Percentiles rank a stretch among this genome's conserved stretches.
phyloP scores from a whole-genome alignment of 2,329 filamentous ascomycete species.

The Dactylellina parvicollis region DNA sequence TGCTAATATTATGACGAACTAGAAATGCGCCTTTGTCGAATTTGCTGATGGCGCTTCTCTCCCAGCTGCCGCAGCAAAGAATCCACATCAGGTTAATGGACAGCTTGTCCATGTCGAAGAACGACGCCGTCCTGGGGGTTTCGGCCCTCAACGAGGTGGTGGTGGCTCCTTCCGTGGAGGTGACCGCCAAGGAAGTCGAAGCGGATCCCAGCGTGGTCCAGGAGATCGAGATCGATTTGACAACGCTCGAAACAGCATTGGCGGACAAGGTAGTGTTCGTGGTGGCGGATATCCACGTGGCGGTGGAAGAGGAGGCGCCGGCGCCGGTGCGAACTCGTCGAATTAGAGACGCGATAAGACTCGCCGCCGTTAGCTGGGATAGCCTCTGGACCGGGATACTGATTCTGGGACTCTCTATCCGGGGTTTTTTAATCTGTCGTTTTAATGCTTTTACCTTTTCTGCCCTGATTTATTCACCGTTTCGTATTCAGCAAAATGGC shows the following conservation, averaged over 20 bases:
- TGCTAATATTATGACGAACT: constrained; percentile 21
- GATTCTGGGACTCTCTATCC: too few relatives aligned
- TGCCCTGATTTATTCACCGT: neutral
- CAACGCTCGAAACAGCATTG: constrained; percentile 34
- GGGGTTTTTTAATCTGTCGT: too few relatives aligned
- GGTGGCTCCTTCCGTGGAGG: constrained; percentile 47
- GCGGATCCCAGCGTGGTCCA: constrained; percentile 52
- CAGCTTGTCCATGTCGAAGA: constrained; percentile 88
- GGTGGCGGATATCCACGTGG: constrained; percentile 43
- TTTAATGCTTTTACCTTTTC: neutral
- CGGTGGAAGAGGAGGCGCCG: constrained; percentile 23
- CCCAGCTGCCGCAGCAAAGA: constrained; percentile 81
- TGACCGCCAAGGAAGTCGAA: constrained; percentile 47
- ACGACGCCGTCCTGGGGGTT: constrained; percentile 68
- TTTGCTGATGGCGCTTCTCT: constrained; percentile 84
- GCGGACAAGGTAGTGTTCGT: constrained; percentile 46
- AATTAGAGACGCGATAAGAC: constrained; percentile 36
- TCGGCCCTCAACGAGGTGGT: constrained; percentile 47
- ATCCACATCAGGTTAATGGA: constrained; percentile 84
- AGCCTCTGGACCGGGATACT: neutral
- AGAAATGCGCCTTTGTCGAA: constrained; percentile 98
- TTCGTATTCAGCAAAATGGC: neutral
- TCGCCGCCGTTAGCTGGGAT: neutral
- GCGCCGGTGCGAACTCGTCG: constrained; percentile 25
- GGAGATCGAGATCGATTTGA: constrained; percentile 47